Percentiles rank a stretch among this genome's conserved stretches.
phyloP scores from a whole-genome alignment of 73 alveolate species.

The Durusdinium trenchii region DNA sequence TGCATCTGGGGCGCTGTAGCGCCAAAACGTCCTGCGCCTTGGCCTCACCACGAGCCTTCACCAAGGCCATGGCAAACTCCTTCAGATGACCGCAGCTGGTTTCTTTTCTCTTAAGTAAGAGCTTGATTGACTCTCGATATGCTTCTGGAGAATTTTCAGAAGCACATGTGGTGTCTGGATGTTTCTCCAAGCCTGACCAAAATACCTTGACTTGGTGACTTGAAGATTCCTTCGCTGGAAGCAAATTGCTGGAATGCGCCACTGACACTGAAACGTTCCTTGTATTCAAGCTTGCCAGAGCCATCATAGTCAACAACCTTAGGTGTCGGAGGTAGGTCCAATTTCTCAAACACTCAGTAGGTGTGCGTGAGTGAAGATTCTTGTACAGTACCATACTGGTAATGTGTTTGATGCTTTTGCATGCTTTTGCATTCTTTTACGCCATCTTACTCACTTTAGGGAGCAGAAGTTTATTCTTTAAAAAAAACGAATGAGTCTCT shows the following conservation, averaged over 20 bases:
- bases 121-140: not conserved
- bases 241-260: no score
- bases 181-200: not conserved
- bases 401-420: no score
- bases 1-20: slow-evolving; percentile 8
- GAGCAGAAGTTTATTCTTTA: no score
- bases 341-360: no score
- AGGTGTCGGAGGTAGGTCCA: no score
- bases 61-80: slow-evolving; percentile 91
- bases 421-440: no score
- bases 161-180: not conserved
- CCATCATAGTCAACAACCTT: slow-evolving; percentile 82
- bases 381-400: no score
- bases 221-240: no score
- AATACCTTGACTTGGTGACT: not conserved
- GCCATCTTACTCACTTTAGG: no score
- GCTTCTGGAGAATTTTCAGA: not conserved
- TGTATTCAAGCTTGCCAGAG: slow-evolving; percentile 70
- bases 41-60: slow-evolving; percentile 82
- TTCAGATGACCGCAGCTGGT: not conserved
- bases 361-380: no score
- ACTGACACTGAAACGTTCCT: no score
- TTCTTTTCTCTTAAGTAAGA: not conserved
- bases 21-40: slow-evolving; percentile 90
- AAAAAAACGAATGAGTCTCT: no score